Base-by-base conservation (phyloP, 352 stramenopile genomes). In the Pythium angustatum region DNA sequence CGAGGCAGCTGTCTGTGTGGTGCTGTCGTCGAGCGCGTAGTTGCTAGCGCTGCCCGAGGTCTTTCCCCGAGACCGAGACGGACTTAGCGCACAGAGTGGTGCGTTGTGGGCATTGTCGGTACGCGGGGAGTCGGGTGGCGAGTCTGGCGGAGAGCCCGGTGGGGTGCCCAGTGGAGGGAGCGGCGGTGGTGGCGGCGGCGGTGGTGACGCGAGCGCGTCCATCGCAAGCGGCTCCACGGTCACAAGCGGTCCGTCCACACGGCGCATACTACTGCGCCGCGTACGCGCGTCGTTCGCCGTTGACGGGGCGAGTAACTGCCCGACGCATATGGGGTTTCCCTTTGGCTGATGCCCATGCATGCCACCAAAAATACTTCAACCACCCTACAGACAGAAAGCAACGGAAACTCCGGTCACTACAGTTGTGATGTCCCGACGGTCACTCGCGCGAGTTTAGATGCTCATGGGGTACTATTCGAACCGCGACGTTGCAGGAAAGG, bases 331-430 rank as follows among this genome's bases (percentile, higher is more conserved):
- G n/a, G n/a, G 19, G 14, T 12, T 34, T 49, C 17, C 24, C 26
- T 10, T 47, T n/a, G n/a, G n/a, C n/a, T n/a, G n/a, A n/a, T n/a
- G n/a, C n/a, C 26, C 52, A 59, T 50, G 40, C n/a, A 21, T 5
- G 34, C 1, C 4, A 24, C 61, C 52, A 62, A 68, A 68, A 63
- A 68, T 68, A 68, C 51, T 14, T 15, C 17, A 2, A n/a, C n/a
- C n/a, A n/a, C n/a, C n/a, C n/a, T n/a, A n/a, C n/a, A n/a, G n/a
- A n/a, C n/a, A n/a, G n/a, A n/a, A 21, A 15, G n/a, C 28, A 69
- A 64, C 54, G 44, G 62, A 58, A 64, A 69, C 54, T 64, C 49
- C 12, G 38, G 62, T 69, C 62, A 69, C 62, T 63, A 44, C 4
- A 1, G 1, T 17, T 27, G 36, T 31, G 0, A 47, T 21, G 64